These are phyloP conservation scores for Tylopilus vinaceipallidus DNA, from an alignment of 768 basidiomycete species.

Conservation along the genomic window DNA sequence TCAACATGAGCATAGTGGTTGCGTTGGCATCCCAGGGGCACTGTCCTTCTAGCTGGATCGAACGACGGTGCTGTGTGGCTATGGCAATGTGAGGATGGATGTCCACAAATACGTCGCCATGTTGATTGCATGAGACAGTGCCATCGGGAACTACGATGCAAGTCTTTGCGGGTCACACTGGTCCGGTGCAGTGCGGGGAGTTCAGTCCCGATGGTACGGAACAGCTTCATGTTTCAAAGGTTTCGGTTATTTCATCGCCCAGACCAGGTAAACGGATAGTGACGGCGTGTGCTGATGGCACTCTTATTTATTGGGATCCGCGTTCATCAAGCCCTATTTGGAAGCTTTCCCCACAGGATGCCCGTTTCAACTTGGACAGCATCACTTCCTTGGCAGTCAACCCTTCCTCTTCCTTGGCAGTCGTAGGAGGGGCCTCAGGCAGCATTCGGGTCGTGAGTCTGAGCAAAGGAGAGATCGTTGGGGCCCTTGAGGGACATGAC, in stretches of 20 bases:
- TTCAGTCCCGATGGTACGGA: constrained; percentile 85
- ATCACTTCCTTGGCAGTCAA: constrained; percentile 89
- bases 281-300: constrained; percentile 81
- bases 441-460: constrained; percentile 86
- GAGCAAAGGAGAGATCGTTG: constrained; percentile 80
- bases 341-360: constrained; percentile 71
- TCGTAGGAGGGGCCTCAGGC: constrained; percentile 85
- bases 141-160: constrained; percentile 95
- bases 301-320: constrained; percentile 90
- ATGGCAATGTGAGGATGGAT: constrained; percentile 79
- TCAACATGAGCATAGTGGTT: constrained; percentile 62
- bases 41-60: constrained; percentile 84
- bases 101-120: not conserved
- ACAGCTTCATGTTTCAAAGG: not conserved
- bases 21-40: constrained; percentile 94
- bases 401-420: constrained; percentile 82
- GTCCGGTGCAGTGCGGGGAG: constrained; percentile 79
- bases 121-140: constrained; percentile 47
- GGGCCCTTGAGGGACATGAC: constrained; percentile 76
- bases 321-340: constrained; percentile 72
- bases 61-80: constrained; percentile 95
- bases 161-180: constrained; percentile 89
- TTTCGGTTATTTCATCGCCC: constrained; percentile 3
- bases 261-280: constrained; percentile 78
- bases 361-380: constrained; percentile 75